phyloP scores from a whole-genome alignment of 2,329 filamentous ascomycete species.

The Paecilomyces variotii region DNA sequence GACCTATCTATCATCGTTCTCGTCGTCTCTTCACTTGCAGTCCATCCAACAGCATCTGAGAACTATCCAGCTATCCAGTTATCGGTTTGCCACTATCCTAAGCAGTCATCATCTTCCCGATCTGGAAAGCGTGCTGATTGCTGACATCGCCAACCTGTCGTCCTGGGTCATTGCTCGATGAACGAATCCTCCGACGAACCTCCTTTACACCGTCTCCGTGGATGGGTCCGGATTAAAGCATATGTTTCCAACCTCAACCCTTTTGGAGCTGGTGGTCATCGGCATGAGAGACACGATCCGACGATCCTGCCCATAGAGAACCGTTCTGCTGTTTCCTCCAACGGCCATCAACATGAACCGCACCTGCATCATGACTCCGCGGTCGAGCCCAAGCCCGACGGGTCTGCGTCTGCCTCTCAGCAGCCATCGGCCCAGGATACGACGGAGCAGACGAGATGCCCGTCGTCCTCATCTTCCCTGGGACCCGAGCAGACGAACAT shows the following conservation, averaged over 20 bases:
- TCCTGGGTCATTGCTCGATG: constrained; percentile 35
- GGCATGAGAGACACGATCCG: constrained; percentile 14
- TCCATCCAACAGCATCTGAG: too few relatives aligned
- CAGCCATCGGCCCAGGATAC: constrained; percentile 1
- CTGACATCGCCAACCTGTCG: neutral
- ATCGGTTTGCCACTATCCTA: neutral
- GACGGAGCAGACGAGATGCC: neutral
- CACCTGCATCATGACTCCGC: neutral
- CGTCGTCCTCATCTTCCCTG: constrained; percentile 9
- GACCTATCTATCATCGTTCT: too few relatives aligned
- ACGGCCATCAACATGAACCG: neutral
- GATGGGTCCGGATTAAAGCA: constrained; percentile 36
- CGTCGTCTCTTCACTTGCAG: neutral
- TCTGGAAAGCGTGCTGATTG: neutral
- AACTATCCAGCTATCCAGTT: too few relatives aligned
- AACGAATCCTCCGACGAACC: constrained; percentile 48
- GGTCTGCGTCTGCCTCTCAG: neutral
- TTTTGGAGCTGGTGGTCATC: constrained; percentile 20
- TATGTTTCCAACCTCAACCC: constrained; percentile 29
- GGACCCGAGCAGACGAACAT: constrained; percentile 37
- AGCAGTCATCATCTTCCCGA: neutral
- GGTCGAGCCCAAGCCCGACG: neutral
- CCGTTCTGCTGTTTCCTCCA: neutral
- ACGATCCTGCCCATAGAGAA: constrained; percentile 8
- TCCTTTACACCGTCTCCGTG: constrained; percentile 45